phyloP scores from a whole-genome alignment of 306 rosid genomes.

The Cucurbita pepo region DNA sequence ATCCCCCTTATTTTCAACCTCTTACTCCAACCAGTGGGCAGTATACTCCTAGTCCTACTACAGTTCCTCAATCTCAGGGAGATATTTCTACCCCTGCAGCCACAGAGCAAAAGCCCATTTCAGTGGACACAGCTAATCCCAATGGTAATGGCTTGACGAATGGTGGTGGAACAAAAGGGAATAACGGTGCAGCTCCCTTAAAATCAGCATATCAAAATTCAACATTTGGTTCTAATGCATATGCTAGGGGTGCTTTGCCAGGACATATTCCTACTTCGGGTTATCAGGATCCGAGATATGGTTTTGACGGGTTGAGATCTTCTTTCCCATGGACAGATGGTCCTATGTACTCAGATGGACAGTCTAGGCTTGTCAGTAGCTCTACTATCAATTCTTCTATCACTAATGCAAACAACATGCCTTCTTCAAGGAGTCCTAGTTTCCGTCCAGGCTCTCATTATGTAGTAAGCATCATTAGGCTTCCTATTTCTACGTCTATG shows the following conservation, averaged over 20 bases:
- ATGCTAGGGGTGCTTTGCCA: constrained; percentile 31
- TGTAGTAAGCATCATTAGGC: constrained; percentile 31
- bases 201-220: constrained; percentile 24
- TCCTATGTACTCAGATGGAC: constrained; percentile 71
- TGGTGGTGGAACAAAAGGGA: constrained; percentile 43
- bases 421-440: constrained; percentile 55
- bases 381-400: constrained; percentile 37
- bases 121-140: constrained; percentile 50
- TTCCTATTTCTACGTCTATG: not conserved
- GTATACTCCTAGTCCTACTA: constrained; percentile 25
- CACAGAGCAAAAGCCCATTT: constrained; percentile 55
- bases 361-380: constrained; percentile 53
- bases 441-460: constrained; percentile 61
- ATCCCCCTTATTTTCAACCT: constrained; percentile 84
- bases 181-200: constrained; percentile 21
- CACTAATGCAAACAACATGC: not conserved
- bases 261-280: constrained; percentile 51
- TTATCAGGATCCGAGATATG: constrained; percentile 75
- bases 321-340: constrained; percentile 55
- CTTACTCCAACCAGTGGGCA: constrained; percentile 68
- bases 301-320: constrained; percentile 45
- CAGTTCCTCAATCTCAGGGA: constrained; percentile 43
- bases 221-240: constrained; percentile 25
- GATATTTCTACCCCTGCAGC: constrained; percentile 51
- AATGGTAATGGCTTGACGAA: constrained; percentile 40